Evolutionary conservation across 2,329 filamentous ascomycete genomes (phyloP), one percentile per base, ranked within the genome.

Genomic region (Fusarium euwallaceae): DNA sequence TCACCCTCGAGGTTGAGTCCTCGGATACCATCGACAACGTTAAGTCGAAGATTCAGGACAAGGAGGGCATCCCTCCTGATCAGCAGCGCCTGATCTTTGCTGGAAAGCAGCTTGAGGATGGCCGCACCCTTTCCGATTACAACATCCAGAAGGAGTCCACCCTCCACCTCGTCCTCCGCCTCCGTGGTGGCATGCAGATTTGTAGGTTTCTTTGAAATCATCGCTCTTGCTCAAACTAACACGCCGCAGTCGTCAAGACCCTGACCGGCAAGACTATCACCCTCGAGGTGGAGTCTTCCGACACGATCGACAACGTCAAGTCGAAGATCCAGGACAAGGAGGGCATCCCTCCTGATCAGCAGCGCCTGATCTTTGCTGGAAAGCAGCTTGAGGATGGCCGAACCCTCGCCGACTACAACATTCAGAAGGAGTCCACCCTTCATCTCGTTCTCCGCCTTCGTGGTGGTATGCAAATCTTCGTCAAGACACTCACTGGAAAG

Each of bases 321-420:
- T 92, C 90, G 61, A 98, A 98, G 90, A 98, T 98, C 51, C 95
- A 98, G 85, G 95, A 98, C 81, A 98, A 98, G 91, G 95, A 98
- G 85, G 95, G 95, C 29, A 98, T 98, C 63, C 95, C 95, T 48
- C 95, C 95, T 10, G 95, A 98, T 82, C 95, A 98, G 84, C 95
- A 98, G 87, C 95, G 95, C 79, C 85, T 98, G 76, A 98, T 98
- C 82, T 98, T 98, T 78, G 95, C 95, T 60, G 95, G 95, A 67
- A 98, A 98, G 90, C 95, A 98, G 83, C 91, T 98, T 12, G 95
- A 98, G 84, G 95, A 98, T 78, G 95, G 95, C 73, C 94, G 95
- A 64, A 97, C 95, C 32, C 88, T 97, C 0, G 92, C 90, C 71
- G 95, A 97, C 83, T 98, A 98, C 90, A 97, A 97, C 87, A 98